Evolutionary conservation across 2,329 filamentous ascomycete genomes (phyloP).

Genomic region (Hypoxylon sp.): DNA sequence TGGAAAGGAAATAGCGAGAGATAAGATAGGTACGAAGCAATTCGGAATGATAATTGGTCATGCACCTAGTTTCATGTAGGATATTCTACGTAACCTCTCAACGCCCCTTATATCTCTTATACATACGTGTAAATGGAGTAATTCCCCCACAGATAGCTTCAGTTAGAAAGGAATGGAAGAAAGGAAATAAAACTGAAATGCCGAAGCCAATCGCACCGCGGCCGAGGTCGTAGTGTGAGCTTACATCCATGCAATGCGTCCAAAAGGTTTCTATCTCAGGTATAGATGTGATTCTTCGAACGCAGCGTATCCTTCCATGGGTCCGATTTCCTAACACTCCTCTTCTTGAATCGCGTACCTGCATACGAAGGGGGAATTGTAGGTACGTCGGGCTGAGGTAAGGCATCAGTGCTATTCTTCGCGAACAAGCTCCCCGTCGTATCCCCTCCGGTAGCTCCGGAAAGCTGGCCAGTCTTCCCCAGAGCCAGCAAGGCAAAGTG

Average conservation of each 20-base stretch:
- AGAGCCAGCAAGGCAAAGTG: conserved; percentile 79
- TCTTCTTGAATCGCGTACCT: conserved; percentile 15
- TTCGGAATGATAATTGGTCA: background rate
- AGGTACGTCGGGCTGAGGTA: conserved; percentile 31
- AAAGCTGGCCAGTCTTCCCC: conserved; percentile 45
- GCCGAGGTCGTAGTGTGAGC: background rate
- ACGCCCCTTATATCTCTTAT: conserved; percentile 21
- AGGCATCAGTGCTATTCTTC: conserved; percentile 43
- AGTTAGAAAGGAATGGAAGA: background rate
- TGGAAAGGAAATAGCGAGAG: background rate
- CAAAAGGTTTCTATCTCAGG: background rate
- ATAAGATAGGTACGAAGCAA: background rate
- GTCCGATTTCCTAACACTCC: conserved; percentile 24
- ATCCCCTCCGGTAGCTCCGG: conserved; percentile 38
- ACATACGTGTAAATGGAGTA: conserved; percentile 16
- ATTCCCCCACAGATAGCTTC: background rate
- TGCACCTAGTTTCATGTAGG: background rate
- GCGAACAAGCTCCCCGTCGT: conserved; percentile 47
- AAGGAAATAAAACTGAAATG: background rate
- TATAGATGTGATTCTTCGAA: background rate
- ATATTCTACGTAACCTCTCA: conserved; percentile 9
- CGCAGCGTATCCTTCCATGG: background rate
- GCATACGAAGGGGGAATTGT: conserved; percentile 29
- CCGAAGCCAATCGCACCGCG: background rate
- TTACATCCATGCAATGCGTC: background rate